Percentiles rank a stretch among this genome's conserved stretches.
phyloP scores from a whole-genome alignment of 129 eudicot species.

The carrot (Daucus carota) region DH1_v3.0 NC_030385.2:1170001-1170500 shows the following conservation, averaged over 20 bases:
- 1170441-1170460: background rate
- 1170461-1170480: slow-evolving; percentile 82
- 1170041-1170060: slow-evolving; percentile 59
- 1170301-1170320: slow-evolving; percentile 50
- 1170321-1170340: slow-evolving; percentile 74
- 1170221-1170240: slow-evolving; percentile 67
- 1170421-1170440: background rate
- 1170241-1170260: slow-evolving; percentile 32
- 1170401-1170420: background rate
- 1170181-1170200: background rate
- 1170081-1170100: slow-evolving; percentile 38
- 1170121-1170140: slow-evolving; percentile 57
- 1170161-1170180: background rate
- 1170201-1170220: slow-evolving; percentile 35
- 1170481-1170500: slow-evolving; percentile 68
- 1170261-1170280: slow-evolving; percentile 36
- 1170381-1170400: background rate
- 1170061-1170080: slow-evolving; percentile 38
- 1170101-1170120: slow-evolving; percentile 59
- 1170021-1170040: slow-evolving; percentile 95
- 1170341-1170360: slow-evolving; percentile 82
- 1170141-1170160: background rate
- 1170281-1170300: slow-evolving; percentile 45
- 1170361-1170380: slow-evolving; percentile 61
- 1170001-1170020: slow-evolving; percentile 76